Conservation (phyloP, 192 early-diverging fungal species). For the Coemansia sp. region DNA sequence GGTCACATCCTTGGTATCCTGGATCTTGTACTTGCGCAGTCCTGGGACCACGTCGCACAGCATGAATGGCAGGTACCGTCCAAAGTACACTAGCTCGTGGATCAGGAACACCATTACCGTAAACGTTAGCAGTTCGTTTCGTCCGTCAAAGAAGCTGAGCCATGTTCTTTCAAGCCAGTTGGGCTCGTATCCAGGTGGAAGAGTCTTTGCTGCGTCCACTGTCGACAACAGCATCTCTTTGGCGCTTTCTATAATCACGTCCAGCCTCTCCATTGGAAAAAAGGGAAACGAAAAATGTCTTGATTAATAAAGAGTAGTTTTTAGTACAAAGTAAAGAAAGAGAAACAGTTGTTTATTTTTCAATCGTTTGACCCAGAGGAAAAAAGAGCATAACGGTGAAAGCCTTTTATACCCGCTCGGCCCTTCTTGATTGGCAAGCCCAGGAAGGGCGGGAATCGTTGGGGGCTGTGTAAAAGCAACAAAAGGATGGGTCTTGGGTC, state of each 20-base stretch:
- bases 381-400: background rate
- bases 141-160: conserved; percentile 65
- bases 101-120: conserved; percentile 75
- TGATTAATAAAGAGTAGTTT: background rate
- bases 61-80: conserved; percentile 85
- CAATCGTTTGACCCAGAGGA: too few species aligned
- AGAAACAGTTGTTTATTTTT: too few species aligned
- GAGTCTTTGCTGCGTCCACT: conserved; percentile 26
- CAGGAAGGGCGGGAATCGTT: conserved; percentile 1
- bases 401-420: too few species aligned
- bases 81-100: conserved; percentile 93
- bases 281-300: conserved; percentile 11
- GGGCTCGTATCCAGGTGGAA: conserved; percentile 39
- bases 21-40: conserved; percentile 89
- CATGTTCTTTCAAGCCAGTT: conserved; percentile 61
- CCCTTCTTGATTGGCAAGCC: background rate
- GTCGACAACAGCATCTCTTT: conserved; percentile 41
- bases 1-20: conserved; percentile 68
- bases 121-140: conserved; percentile 70
- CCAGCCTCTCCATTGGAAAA: conserved; percentile 19
- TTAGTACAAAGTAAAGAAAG: background rate
- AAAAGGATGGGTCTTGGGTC: too few species aligned
- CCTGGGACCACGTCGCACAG: conserved; percentile 83
- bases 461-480: too few species aligned
- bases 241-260: conserved; percentile 22